Conservation (phyloP, 257 asterid genomes). For the Fraxinus cuspidata region DNA sequence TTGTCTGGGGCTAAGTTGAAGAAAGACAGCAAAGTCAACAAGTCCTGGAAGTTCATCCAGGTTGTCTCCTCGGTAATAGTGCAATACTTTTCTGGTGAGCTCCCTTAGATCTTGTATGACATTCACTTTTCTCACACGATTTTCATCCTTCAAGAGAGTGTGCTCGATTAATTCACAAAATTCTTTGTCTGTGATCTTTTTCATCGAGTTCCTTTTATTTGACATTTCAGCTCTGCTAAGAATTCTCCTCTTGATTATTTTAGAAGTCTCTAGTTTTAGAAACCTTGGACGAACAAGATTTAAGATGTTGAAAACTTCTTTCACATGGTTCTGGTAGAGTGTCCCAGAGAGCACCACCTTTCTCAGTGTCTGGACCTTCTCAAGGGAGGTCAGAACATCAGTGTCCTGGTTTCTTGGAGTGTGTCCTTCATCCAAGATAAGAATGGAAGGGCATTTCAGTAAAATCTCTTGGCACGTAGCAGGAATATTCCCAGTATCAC, state of each 20-base stretch:
- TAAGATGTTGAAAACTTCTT: conserved; percentile 50
- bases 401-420: conserved; percentile 93
- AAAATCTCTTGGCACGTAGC: conserved; percentile 63
- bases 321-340: conserved; percentile 53
- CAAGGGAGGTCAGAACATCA: conserved; percentile 82
- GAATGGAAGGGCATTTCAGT: conserved; percentile 67
- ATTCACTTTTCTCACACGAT: conserved; percentile 42
- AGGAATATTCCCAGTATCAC: conserved; percentile 46
- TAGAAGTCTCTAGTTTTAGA: conserved; percentile 37
- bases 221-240: conserved; percentile 35
- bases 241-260: conserved; percentile 43
- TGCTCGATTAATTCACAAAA: conserved; percentile 51
- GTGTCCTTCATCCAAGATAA: conserved; percentile 94
- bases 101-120: conserved; percentile 49
- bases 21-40: conserved; percentile 43
- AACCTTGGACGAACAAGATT: conserved; percentile 58
- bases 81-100: conserved; percentile 50
- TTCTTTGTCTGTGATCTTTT: conserved; percentile 39
- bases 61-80: conserved; percentile 51
- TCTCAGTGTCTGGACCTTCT: conserved; percentile 66
- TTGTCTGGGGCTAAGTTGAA: conserved; percentile 40
- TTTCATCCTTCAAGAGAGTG: conserved; percentile 41
- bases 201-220: conserved; percentile 33
- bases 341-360: conserved; percentile 33
- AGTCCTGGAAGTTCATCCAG: conserved; percentile 56